Evolutionary conservation across 805 yeast genomes (phyloP).

Genomic region (Teunomyces lycoperdinae): DNA sequence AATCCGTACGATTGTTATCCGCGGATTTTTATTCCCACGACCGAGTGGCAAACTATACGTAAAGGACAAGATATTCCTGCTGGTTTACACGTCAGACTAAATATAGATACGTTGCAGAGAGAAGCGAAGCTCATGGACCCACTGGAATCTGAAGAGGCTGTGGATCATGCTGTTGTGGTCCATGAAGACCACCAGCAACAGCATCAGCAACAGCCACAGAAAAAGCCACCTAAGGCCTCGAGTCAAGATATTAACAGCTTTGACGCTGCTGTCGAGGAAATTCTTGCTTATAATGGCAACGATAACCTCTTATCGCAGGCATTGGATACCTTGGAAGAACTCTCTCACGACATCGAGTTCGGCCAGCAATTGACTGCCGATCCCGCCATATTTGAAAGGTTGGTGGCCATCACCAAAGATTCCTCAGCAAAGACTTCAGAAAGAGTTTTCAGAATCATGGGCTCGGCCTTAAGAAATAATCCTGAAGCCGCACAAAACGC

Average conservation of each 20-base stretch:
- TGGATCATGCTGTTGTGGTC: slow-evolving; percentile 4
- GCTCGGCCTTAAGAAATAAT: slow-evolving; percentile 72
- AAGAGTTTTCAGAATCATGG: slow-evolving; percentile 55
- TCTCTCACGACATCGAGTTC: slow-evolving; percentile 63
- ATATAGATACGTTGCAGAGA: slow-evolving; percentile 65
- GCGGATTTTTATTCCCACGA: slow-evolving; percentile 55
- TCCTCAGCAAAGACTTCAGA: slow-evolving; percentile 39
- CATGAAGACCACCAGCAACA: slow-evolving; percentile 3
- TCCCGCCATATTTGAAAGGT: slow-evolving; percentile 24
- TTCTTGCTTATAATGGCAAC: slow-evolving; percentile 17
- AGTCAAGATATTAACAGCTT: slow-evolving; percentile 17
- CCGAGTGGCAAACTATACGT: slow-evolving; percentile 65
- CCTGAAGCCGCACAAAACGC: slow-evolving; percentile 51
- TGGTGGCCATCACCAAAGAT: slow-evolving; percentile 12
- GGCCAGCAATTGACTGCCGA: slow-evolving; percentile 49
- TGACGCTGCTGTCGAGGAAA: slow-evolving; percentile 19
- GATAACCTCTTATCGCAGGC: slow-evolving; percentile 19
- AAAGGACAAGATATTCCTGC: slow-evolving; percentile 77
- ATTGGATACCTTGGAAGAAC: slow-evolving; percentile 50
- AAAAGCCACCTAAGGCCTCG: slow-evolving; percentile 3
- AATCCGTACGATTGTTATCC: slow-evolving; percentile 60
- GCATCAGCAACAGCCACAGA: slow-evolving; percentile 2
- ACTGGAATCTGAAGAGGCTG: neutral
- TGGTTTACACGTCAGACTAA: slow-evolving; percentile 74
- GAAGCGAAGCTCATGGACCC: slow-evolving; percentile 63